Evolutionary conservation across 2,329 filamentous ascomycete species (phyloP), one percentile per base, ranked within the genome.

Genomic region (Cercospora beticola): DNA sequence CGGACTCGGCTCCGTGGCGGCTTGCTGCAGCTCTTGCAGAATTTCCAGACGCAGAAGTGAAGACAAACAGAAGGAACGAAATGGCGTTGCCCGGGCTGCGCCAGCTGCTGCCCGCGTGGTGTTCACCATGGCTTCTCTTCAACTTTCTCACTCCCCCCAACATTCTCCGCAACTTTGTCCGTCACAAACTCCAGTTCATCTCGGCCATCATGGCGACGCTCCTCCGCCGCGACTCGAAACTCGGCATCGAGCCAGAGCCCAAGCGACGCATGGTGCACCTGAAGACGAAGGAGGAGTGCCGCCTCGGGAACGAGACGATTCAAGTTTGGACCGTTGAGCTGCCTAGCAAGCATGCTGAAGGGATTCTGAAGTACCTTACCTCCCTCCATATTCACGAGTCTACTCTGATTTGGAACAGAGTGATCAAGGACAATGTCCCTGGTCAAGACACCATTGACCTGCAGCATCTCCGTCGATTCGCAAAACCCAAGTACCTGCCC

Each of bases 291-390:
- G 83, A 83, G 70, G 83, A 85, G 74, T 81, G 83, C 70, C 81
- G 82, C 64, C 82, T 83, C 66, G 80, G 79, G 63, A 79, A 82
- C 40, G 83, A 84, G 73, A 84, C 82, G 31, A 77, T 90, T 61
- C 83, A 87, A 68, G 89, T 89, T 64, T 91, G 90, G 78, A 87
- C 92, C 71, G 90, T 92, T 61, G 86, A 90, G 75, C 86, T 91
- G 65, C 91, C 91, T 58, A 87, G 89, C 71, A 91, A 89, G 79
- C 85, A 86, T 74, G 90, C 91, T 72, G 92, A 91, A 79, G 84
- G 86, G 72, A 86, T 93, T 76, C 86, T 95, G 76, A 88, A 86
- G 91, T 93, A 82, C 79, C 26, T 61, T 56, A 62, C 62, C 58
- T 59, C 69, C 69, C 67, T 62, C n/a, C 65, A 49, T 10, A 33